Base-by-base conservation (phyloP, 2,329 filamentous ascomycete species). In the Fusarium duplospermum region DNA sequence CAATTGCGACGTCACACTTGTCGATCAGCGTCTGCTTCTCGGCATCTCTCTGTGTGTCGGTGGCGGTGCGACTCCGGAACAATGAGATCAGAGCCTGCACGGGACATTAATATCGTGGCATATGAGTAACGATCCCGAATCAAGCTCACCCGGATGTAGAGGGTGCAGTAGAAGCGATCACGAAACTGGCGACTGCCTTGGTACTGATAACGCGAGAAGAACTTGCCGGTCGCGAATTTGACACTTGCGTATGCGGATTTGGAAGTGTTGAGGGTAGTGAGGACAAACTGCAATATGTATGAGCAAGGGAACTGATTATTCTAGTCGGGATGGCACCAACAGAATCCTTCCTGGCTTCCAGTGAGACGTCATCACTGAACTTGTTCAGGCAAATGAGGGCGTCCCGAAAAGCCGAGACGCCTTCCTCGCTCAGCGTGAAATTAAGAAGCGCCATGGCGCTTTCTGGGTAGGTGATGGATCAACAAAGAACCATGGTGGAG, bases 241-340 rank as follows among this genome's bases (percentile, higher is more conserved):
- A 94, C 92, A 67, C 92, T 92, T 29, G 92, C 91, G 81, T 95
- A 95, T 20, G 93, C 93, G 5, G 93, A 94, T 79, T 94, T 94
- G 65, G 93, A 94, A n/a, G 89, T 89, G 80, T 96, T 96, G 72
- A 96, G 85, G 16, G 93, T 91, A 16, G 93, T 94, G 64, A 96
- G 86, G 6, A 92, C 87, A 73, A 96, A 88, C 93, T 94, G 36
- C 2, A 40, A 2, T 7, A 1, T 1, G 6, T 20, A 42, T 20
- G 42, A 77, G 59, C 36, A 20, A 36, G 8, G 6, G 6, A 18
- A 8, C 16, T 10, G 7, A 3, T 11, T 4, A 20, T 11, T 6
- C 18, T 31, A 11, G 5, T 10, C 4, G 1, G 6, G 3, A 14
- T 10, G 5, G 24, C 9, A 73, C 81, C 63, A 82, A 93, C 93